Base-by-base conservation (phyloP, 2,329 filamentous ascomycete genomes). In the Venturia oleaginea region DNA sequence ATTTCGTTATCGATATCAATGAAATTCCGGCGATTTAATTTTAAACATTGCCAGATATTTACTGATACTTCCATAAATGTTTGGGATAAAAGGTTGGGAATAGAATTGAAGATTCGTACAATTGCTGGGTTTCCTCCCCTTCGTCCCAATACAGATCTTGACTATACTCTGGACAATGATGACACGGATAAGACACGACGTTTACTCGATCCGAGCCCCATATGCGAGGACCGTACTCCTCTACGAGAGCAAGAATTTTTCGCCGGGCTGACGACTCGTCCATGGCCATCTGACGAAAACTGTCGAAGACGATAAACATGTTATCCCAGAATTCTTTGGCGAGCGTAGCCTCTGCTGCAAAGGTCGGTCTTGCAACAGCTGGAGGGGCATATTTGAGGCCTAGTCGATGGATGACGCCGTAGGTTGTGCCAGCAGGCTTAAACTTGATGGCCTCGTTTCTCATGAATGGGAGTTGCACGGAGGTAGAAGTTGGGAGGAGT, bases 281-380 rank as follows among this genome's bases (percentile, higher is more conserved):
- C 17, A 19, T 34, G 6, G 27, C 51, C 13, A 34, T 19, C 27
- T 11, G 51, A 5, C 51, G 51, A 34, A 19, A 57, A 10, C n/a
- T 57, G 30, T 57, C 51, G 30, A 57, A 57, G 51, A 57, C 51
- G 51, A 32, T 34, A 37, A 57, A 57, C 51, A 57, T 57, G 11
- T 57, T 17, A 57, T 57, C 17, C 51, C 51, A 57, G 10, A 57
- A 57, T n/a, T 34, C 30, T 13, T 57, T 57, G 13, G 51, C 51
- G 27, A 57, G 30, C 15, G 17, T n/a, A n/a, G 51, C 51, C 30
- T 32, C 30, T n/a, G 30, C 27, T 37, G 51, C 17, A n/a, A 57
- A 57, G 7, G 27, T 19, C 10, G 51, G 51, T 34, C 51, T 57
- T 34, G 51, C 51, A 8, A 57, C 27, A 10, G 51, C 51, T 34